Conservation (phyloP, 306 rosid genomes). For the Mimosa bimucronata region DNA sequence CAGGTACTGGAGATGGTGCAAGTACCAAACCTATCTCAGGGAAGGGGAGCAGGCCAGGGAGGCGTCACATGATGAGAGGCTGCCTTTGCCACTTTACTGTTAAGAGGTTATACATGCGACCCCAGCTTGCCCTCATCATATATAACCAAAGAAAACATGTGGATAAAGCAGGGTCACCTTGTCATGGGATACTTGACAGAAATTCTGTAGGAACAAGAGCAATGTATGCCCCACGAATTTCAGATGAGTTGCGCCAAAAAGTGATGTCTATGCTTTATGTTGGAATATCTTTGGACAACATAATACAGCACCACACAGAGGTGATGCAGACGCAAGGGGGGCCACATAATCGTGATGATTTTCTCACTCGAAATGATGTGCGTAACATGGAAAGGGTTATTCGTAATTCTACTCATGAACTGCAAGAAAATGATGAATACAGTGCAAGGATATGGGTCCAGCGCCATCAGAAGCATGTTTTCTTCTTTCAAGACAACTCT, state of each 20-base stretch:
- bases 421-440: constrained; percentile 56
- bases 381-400: constrained; percentile 83
- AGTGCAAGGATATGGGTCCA: constrained; percentile 76
- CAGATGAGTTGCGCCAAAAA: constrained; percentile 80
- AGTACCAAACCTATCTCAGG: constrained; percentile 70
- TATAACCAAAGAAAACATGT: constrained; percentile 77
- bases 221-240: constrained; percentile 84
- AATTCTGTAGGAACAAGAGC: constrained; percentile 89
- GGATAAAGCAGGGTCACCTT: constrained; percentile 74
- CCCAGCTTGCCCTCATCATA: constrained; percentile 66
- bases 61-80: constrained; percentile 92
- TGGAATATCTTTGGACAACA: constrained; percentile 68
- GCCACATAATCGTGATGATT: constrained; percentile 78
- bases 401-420: constrained; percentile 61
- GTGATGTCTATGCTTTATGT: constrained; percentile 76
- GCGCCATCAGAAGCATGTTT: constrained; percentile 66
- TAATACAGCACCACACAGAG: constrained; percentile 70
- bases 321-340: constrained; percentile 72
- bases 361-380: constrained; percentile 75
- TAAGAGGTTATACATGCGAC: constrained; percentile 68
- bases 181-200: constrained; percentile 75
- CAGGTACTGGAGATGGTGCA: constrained; percentile 45
- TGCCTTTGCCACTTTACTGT: constrained; percentile 85
- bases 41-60: constrained; percentile 85
- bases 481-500: constrained; percentile 62